Base-by-base conservation (phyloP, 768 basidiomycete genomes). In the Clavaria fumosa region DNA sequence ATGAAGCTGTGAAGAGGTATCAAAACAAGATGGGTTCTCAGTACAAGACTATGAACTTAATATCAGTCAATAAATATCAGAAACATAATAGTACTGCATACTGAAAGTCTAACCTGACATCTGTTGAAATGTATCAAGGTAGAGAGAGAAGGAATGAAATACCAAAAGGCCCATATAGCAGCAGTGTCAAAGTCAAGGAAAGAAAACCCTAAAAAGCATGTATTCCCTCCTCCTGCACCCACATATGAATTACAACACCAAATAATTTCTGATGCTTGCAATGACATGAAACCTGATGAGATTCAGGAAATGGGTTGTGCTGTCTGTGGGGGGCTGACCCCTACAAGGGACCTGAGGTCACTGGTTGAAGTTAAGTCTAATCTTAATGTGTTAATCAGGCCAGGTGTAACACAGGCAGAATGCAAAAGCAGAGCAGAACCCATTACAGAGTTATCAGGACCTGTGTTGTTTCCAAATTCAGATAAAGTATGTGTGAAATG, bases 231-330 rank as follows among this genome's bases (percentile, higher is more conserved):
- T 17, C 32, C 32, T 9, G 10, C 32, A 7, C 32, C 32, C 17
- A 9, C 18, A 7, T 7, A 9, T 34, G 32, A 34, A 7, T 34
- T 34, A 34, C 7, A 7, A 18, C 10, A 34, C 7, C 9, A 9
- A 18, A 17, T 34, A 9, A 34, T 34, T 7, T 34, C 7, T 17
- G 18, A 18, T 10, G 10, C 18, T 34, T 34, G 32, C 17, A 17
- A 9, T 9, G 32, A 34, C 18, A 9, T 14, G n/a, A 9, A 12
- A 7, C 37, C 35, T 41, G 15, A 38, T 21, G 32, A n/a, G 7
- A 35, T 39, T 34, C 31, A 40, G 22, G 43, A 47, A 33, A 38
- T 37, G 4, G 46, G 47, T 3, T 47, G 45, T 40, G 45, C 47
- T 1, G 46, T 47, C 1, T 49, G 46, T 30, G 46, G 45, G 4